Evolutionary conservation across 2,329 filamentous ascomycete species (phyloP), one percentile per base, ranked within the genome.

Genomic region (Colletotrichum sp.): DNA sequence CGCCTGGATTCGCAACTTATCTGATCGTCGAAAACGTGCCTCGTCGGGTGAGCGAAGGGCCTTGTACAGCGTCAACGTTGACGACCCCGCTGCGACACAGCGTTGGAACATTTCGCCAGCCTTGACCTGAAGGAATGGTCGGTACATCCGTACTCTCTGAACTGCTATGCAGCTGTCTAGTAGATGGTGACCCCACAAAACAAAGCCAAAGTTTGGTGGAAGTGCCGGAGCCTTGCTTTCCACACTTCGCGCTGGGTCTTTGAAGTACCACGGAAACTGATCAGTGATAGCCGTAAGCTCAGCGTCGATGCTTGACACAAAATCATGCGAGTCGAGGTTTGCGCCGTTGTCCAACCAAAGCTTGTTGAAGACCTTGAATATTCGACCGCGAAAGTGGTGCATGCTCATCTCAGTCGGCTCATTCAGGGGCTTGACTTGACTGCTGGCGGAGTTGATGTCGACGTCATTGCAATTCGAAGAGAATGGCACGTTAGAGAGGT

Each of bases 111-210:
- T 66, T 11, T 69, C 57, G 9, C 64, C 75, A 9, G 70, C 38
- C 15, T 63, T 58, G n/a, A 38, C 21, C 2, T 61, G 62, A 12
- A 77, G 66, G 5, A 74, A 76, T 0, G 70, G 75, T 3, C 76
- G 70, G 24, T 75, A 74, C 75, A 77, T 76, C n/a, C 75, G 76
- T n/a, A 77, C 75, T 27, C 76, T 73, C 66, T 77, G 76, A 1
- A 74, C 76, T 63, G 73, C 71, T 34, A 77, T 75, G 59, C 75
- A 76, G 1, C 75, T 76, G 29, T 72, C 73, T 6, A 77, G 69
- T 13, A 77, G 73, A 34, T 77, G 75, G 34, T 77, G 69, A n/a
- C 72, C 69, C 75, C 76, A 77, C 3, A 54, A 66, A 21, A 76
- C 18, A 27, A 72, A 61, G 43, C 24, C 69, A 73, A 15, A 70